phyloP scores from a whole-genome alignment of 2,329 filamentous ascomycete genomes.

The Colletotrichum falcatum region DNA sequence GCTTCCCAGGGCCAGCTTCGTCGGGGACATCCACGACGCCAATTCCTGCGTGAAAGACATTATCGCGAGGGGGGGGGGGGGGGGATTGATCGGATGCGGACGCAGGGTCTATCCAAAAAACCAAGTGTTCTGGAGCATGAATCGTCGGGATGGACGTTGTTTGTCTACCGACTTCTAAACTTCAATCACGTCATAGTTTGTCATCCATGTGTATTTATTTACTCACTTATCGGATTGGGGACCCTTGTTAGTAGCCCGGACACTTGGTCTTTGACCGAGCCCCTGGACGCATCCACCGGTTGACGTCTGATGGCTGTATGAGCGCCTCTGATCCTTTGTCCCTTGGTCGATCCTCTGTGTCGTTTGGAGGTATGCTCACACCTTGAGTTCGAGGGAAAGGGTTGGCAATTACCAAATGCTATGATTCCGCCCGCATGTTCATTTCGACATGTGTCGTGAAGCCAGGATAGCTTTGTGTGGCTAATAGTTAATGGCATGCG shows the following conservation, averaged over 20 bases:
- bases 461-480: too few species aligned
- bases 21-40: constrained; percentile 24
- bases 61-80: too few species aligned
- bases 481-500: too few species aligned
- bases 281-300: background rate
- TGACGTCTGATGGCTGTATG: background rate
- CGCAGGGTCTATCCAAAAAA: background rate
- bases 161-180: background rate
- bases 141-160: background rate
- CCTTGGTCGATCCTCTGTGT: too few species aligned
- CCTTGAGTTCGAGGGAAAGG: background rate
- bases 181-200: constrained; percentile 17
- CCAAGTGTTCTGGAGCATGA: too few species aligned
- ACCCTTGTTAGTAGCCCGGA: background rate
- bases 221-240: background rate
- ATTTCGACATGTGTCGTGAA: background rate
- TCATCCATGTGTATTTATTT: background rate
- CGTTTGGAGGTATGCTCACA: background rate
- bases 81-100: background rate
- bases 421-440: background rate
- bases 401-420: too few species aligned
- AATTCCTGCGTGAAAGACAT: constrained; percentile 33
- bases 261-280: background rate
- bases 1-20: background rate
- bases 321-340: too few species aligned